These are phyloP conservation scores for Macrotyloma uniflorum DNA, from an alignment of 306 rosid genomes.

Conservation along the genomic window DNA sequence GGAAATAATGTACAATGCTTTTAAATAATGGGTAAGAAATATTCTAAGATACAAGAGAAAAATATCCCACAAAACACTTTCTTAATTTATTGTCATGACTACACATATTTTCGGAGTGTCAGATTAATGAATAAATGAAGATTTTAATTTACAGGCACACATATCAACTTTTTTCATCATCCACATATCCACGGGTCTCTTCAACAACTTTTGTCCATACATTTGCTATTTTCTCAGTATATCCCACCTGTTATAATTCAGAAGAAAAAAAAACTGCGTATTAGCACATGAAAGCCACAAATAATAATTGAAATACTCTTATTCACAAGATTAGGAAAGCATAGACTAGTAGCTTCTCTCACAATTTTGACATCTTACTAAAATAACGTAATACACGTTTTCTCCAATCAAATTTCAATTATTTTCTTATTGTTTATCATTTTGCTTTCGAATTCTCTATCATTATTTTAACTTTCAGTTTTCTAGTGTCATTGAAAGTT, in stretches of 20 bases:
- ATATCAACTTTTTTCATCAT: slow-evolving; percentile 57
- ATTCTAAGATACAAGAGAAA: no score
- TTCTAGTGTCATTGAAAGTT: slow-evolving; percentile 4
- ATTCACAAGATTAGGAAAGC: not conserved
- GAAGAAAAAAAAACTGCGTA: no score
- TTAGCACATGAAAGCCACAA: no score
- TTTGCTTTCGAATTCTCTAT: not conserved
- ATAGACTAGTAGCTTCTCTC: not conserved
- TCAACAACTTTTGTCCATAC: slow-evolving; percentile 91
- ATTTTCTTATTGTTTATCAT: not conserved
- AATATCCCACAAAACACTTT: no score
- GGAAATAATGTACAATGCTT: no score
- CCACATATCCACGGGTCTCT: slow-evolving; percentile 66
- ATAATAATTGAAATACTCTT: no score
- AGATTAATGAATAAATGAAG: slow-evolving; percentile 38
- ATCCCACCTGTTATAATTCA: slow-evolving; percentile 77
- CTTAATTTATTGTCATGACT: no score
- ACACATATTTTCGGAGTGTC: slow-evolving; percentile 28
- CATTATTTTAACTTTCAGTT: no score
- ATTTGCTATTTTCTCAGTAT: slow-evolving; percentile 90
- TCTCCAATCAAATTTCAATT: not conserved
- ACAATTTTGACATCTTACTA: not conserved
- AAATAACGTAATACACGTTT: not conserved
- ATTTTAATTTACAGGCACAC: slow-evolving; percentile 50
- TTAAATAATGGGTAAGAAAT: no score